Evolutionary conservation across 148 eudicot genomes (phyloP).

Genomic region (Rhododendron molle): DNA sequence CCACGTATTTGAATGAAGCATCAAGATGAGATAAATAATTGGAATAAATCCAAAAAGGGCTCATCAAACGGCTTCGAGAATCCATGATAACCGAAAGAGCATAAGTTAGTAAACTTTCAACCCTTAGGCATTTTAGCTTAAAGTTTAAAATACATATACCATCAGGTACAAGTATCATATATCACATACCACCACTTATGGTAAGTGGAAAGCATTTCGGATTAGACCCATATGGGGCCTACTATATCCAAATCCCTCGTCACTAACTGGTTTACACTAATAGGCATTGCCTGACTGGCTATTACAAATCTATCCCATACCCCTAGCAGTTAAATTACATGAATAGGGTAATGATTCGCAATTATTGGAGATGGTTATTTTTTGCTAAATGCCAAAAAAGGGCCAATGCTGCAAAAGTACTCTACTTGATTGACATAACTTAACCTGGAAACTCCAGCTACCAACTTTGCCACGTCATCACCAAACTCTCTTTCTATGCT

Average conservation of each 20-base stretch:
- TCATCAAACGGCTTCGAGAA: background rate
- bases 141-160: background rate
- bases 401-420: background rate
- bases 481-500: slow-evolving; percentile 63
- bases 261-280: background rate
- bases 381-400: background rate
- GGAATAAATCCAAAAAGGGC: background rate
- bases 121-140: background rate
- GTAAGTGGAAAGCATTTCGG: background rate
- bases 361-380: background rate
- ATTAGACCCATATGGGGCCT: background rate
- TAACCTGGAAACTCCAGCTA: slow-evolving; percentile 91
- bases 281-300: background rate
- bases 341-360: background rate
- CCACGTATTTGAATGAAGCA: background rate
- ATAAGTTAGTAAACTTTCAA: background rate
- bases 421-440: slow-evolving; percentile 88
- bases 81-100: background rate
- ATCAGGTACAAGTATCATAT: background rate
- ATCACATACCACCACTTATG: background rate
- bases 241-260: background rate
- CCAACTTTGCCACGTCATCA: slow-evolving; percentile 73
- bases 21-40: background rate
- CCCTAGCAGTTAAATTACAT: background rate
- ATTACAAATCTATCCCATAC: background rate